Conservation (phyloP, 495 filamentous ascomycete species). For the Tetracladium marchalianum region DNA sequence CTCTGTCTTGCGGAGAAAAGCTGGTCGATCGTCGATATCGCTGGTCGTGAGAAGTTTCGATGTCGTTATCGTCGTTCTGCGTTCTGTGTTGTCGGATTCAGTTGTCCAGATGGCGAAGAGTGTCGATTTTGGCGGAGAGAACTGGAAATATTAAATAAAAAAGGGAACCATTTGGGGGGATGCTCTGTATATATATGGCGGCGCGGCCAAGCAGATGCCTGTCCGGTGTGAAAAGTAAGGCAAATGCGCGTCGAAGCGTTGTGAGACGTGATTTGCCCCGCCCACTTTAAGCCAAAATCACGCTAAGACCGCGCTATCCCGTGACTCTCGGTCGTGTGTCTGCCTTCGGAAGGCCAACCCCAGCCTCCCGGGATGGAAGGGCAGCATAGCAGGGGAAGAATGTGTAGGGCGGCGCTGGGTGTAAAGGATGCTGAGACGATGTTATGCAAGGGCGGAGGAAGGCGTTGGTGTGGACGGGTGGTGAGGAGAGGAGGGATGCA, state of each 20-base stretch:
- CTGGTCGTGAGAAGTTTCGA: background rate
- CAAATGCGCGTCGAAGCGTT: background rate
- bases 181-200: background rate
- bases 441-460: too few relatives aligned
- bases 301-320: background rate
- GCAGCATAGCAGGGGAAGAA: too few relatives aligned
- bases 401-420: too few relatives aligned
- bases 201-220: background rate
- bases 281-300: background rate
- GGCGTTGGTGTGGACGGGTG: too few relatives aligned
- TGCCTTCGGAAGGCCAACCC: too few relatives aligned
- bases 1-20: background rate
- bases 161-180: background rate
- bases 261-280: background rate
- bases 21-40: background rate
- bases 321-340: background rate
- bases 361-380: too few relatives aligned
- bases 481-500: too few relatives aligned
- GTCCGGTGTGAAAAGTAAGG: background rate
- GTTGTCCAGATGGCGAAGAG: slow-evolving; percentile 1
- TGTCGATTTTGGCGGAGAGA: background rate
- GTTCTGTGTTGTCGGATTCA: background rate
- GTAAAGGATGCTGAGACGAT: too few relatives aligned
- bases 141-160: background rate
- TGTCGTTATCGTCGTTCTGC: background rate